Percentiles rank a stretch among this genome's conserved stretches.
Conservation (phyloP, 1,284 basidiomycete genomes). For the Phaffia rhodozyma region DNA sequence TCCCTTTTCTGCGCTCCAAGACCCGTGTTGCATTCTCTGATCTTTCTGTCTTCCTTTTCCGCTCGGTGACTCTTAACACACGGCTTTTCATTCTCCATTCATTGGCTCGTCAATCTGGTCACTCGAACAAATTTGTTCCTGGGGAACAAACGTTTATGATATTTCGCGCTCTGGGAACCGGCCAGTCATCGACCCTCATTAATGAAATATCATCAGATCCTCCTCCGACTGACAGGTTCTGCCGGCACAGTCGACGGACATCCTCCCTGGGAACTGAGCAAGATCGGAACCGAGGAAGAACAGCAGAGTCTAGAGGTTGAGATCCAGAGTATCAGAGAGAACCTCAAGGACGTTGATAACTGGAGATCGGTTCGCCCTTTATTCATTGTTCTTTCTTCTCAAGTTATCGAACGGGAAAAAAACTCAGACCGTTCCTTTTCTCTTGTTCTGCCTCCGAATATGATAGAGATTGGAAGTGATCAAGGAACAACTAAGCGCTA, state of each 20-base stretch:
- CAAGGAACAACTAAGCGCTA: too few relatives aligned
- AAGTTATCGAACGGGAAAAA: background rate
- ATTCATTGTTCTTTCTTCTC: background rate
- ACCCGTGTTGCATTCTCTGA: background rate
- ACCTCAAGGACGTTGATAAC: slow-evolving; percentile 33
- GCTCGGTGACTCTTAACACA: too few relatives aligned
- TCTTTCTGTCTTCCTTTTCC: background rate
- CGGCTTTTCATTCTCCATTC: background rate
- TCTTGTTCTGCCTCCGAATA: too few relatives aligned
- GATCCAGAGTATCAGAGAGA: slow-evolving; percentile 31
- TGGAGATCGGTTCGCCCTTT: slow-evolving; percentile 29
- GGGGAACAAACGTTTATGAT: too few relatives aligned
- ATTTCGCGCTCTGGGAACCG: too few relatives aligned
- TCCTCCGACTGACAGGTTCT: slow-evolving; percentile 57
- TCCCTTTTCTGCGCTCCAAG: background rate
- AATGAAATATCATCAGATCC: slow-evolving; percentile 68
- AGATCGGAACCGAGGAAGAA: slow-evolving; percentile 58
- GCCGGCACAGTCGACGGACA: slow-evolving; percentile 40
- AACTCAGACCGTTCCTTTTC: too few relatives aligned
- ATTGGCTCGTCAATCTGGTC: too few relatives aligned
- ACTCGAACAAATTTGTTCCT: too few relatives aligned
- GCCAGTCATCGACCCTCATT: slow-evolving; percentile 49
- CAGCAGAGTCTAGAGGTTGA: slow-evolving; percentile 48
- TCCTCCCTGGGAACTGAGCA: slow-evolving; percentile 51
- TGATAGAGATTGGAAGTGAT: too few relatives aligned